phyloP scores from a whole-genome alignment of 2,329 filamentous ascomycete genomes.

The Biscogniauxia marginata region DNA sequence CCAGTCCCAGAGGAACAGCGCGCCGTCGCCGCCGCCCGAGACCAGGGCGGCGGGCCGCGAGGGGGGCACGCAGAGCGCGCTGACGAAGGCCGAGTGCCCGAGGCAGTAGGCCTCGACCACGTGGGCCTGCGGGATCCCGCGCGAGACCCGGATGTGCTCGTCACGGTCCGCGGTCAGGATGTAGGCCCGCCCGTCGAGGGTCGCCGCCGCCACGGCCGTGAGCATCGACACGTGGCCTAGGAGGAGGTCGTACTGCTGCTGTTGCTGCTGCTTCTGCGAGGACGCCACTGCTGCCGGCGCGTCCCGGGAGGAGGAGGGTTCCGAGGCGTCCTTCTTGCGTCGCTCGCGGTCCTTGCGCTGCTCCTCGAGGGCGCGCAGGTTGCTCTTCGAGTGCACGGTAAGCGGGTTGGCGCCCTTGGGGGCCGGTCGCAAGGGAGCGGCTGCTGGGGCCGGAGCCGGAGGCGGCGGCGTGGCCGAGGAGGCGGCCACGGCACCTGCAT shows the following conservation, averaged over 20 bases:
- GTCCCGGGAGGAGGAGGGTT: slow-evolving; percentile 17
- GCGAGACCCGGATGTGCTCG: slow-evolving; percentile 82
- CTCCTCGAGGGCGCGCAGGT: slow-evolving; percentile 58
- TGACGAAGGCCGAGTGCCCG: slow-evolving; percentile 84
- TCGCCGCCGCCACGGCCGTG: slow-evolving; percentile 65
- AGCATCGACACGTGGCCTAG: slow-evolving; percentile 96
- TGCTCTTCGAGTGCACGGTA: slow-evolving; percentile 65
- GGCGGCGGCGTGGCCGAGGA: slow-evolving; percentile 19
- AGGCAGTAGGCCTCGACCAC: slow-evolving; percentile 89
- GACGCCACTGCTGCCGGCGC: no score
- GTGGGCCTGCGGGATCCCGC: slow-evolving; percentile 77
- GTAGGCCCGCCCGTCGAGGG: slow-evolving; percentile 43
- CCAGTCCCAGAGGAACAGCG: slow-evolving; percentile 85
- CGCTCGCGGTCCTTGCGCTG: slow-evolving; percentile 44
- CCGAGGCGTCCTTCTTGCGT: slow-evolving; percentile 22
- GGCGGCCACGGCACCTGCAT: slow-evolving; percentile 5
- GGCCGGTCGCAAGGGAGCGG: slow-evolving; percentile 19
- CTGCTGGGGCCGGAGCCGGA: slow-evolving; percentile 15
- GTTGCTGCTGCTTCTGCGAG: no score
- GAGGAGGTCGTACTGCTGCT: slow-evolving; percentile 74
- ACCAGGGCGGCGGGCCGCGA: slow-evolving; percentile 63
- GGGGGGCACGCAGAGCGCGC: slow-evolving; percentile 65
- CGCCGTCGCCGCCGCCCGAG: slow-evolving; percentile 82
- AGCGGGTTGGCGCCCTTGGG: slow-evolving; percentile 54
- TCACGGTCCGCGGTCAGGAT: slow-evolving; percentile 58